phyloP scores from a whole-genome alignment of 768 basidiomycete species.

The Suillus spraguei region DNA sequence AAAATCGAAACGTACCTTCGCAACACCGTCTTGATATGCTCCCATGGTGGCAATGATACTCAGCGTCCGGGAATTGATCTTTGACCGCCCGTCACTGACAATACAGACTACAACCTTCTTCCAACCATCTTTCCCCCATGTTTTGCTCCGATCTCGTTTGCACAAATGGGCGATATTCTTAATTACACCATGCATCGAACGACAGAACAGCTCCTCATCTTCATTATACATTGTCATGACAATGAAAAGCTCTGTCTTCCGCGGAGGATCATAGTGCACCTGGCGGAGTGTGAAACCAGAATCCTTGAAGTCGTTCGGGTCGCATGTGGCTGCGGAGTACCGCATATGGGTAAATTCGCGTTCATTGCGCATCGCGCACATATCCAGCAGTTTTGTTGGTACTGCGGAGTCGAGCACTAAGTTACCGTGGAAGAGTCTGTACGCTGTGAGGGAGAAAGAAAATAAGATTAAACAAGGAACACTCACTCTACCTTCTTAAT shows the following conservation, averaged over 20 bases:
- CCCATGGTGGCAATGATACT: constrained; percentile 93
- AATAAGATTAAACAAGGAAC: not conserved
- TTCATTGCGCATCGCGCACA: constrained; percentile 75
- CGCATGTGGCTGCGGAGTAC: constrained; percentile 94
- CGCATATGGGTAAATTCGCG: constrained; percentile 96
- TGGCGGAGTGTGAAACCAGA: constrained; percentile 87
- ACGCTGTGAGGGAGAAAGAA: not conserved
- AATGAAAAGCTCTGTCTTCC: constrained; percentile 93
- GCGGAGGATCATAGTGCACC: constrained; percentile 86
- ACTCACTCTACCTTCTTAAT: constrained; percentile 88
- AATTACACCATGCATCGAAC: constrained; percentile 96
- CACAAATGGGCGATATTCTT: constrained; percentile 92
- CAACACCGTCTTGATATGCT: constrained; percentile 91
- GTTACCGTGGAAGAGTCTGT: constrained; percentile 87
- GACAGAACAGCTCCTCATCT: constrained; percentile 85
- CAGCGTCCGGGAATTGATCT: constrained; percentile 83
- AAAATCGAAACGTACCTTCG: constrained; percentile 55
- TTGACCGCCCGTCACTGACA: constrained; percentile 82
- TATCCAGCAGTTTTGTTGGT: constrained; percentile 86
- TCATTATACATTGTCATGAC: constrained; percentile 99
- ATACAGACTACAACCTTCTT: constrained; percentile 97
- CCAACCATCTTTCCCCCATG: constrained; percentile 98
- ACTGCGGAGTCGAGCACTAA: constrained; percentile 90
- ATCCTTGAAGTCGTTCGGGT: constrained; percentile 89
- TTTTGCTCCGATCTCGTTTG: constrained; percentile 84